phyloP scores from a whole-genome alignment of 805 yeast genomes.

The Metschnikowia drakensbergensis region DNA sequence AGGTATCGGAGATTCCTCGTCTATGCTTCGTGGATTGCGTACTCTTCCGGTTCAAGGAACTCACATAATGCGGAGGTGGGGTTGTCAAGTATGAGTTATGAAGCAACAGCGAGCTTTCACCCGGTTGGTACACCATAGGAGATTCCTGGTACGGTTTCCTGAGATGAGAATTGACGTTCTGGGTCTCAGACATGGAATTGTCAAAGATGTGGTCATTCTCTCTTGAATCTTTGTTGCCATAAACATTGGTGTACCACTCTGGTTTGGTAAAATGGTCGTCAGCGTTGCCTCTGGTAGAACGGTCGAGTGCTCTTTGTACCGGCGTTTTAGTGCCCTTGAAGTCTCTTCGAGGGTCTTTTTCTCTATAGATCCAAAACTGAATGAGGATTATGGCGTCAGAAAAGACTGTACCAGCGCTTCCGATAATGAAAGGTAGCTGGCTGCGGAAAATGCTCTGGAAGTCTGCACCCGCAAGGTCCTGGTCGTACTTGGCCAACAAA shows the following conservation, averaged over 20 bases:
- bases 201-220: background rate
- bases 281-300: background rate
- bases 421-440: constrained; percentile 20
- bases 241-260: constrained; percentile 35
- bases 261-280: constrained; percentile 31
- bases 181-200: background rate
- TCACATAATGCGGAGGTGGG: constrained; percentile 19
- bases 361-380: constrained; percentile 30
- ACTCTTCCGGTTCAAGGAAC: constrained; percentile 11
- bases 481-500: constrained; percentile 18
- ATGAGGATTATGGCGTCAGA: constrained; percentile 30
- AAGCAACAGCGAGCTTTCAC: constrained; percentile 12
- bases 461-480: constrained; percentile 11
- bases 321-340: background rate
- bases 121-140: constrained; percentile 2
- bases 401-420: constrained; percentile 23
- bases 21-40: background rate
- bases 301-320: background rate
- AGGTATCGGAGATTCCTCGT: constrained; percentile 18
- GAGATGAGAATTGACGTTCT: background rate
- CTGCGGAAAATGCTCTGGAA: constrained; percentile 17
- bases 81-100: constrained; percentile 11
- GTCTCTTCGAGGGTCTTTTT: background rate
- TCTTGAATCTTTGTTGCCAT: constrained; percentile 1
- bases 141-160: constrained; percentile 1